Base-by-base conservation (phyloP, 768 basidiomycete genomes). In the Pseudohyphozyma bogoriensis region DNA sequence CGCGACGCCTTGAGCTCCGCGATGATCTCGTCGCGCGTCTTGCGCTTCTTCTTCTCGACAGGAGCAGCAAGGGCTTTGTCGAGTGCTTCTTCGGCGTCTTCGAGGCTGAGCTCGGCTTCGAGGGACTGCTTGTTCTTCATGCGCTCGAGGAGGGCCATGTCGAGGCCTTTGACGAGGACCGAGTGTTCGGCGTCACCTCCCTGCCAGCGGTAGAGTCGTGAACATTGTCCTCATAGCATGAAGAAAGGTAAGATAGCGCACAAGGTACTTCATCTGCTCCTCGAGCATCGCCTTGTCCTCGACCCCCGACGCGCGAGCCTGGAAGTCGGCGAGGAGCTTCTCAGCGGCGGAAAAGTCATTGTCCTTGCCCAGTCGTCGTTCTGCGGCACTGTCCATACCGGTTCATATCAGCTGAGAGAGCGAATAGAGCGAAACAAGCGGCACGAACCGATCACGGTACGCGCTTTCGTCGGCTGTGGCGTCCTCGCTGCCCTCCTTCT, bases 91-190 rank as follows among this genome's bases (percentile, higher is more conserved):
- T 93, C 88, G 66, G 87, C 85, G 50, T 84, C 83, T 6, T 78
- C 76, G 18, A 54, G 31, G 18, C 39, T 31, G 11, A 11, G n/a
- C 18, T 80, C 76, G 22, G 68, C 56, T 24, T 62, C 58, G n/a
- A 77, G 73, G 18, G 69, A 73, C 13, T 74, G 59, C 40, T 84
- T 82, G 4, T 85, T 84, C 73, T 84, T 89, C 64, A 86, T 83
- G 67, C 89, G 86, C 69, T 89, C 86, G 20, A 95, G 78, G 10
- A 95, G 80, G 0, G 88, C 85, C 65, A 85, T 79, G 71, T 96
- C 92, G 49, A 96, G 82, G 31, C 89, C 89, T 70, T 90, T 93
- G 44, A 91, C 87, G 15, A 91, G 81, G 58, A 91, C 80, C 15
- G 87, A 83, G 71, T 92, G 89, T 59, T 86, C 80, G 44, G 83